Conservation (phyloP, 78 protist species). For the Chrysochromulina parva region DNA sequence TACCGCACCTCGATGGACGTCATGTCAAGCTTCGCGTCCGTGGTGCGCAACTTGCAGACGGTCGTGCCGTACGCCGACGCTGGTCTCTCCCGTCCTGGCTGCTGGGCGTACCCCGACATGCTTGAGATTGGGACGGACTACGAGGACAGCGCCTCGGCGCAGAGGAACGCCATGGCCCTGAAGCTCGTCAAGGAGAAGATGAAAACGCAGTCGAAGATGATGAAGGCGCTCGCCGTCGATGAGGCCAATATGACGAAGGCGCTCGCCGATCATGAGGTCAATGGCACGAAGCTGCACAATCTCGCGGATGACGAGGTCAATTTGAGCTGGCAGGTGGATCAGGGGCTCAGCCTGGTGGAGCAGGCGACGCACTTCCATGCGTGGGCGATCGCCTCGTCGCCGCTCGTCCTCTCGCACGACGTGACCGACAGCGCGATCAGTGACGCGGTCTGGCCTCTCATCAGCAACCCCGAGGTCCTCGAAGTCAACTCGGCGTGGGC, state of each 20-base stretch:
- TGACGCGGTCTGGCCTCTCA: constrained; percentile 45
- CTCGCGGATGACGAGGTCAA: too few species aligned
- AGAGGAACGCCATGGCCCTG: too few species aligned
- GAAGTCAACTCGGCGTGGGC: constrained; percentile 52
- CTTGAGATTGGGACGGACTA: constrained; percentile 21
- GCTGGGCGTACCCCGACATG: constrained; percentile 72
- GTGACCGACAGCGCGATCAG: neutral
- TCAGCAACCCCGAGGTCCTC: constrained; percentile 45
- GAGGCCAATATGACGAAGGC: too few species aligned
- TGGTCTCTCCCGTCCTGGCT: constrained; percentile 36
- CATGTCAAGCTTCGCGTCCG: constrained; percentile 13
- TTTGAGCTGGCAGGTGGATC: neutral
- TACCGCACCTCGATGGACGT: constrained; percentile 53
- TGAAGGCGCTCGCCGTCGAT: too few species aligned
- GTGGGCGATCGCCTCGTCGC: constrained; percentile 63
- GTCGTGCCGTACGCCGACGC: neutral
- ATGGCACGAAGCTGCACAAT: too few species aligned
- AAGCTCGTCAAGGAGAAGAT: too few species aligned
- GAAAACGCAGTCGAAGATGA: too few species aligned
- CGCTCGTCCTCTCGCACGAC: constrained; percentile 55
- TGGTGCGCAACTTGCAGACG: constrained; percentile 43
- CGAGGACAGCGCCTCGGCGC: too few species aligned
- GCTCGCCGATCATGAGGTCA: too few species aligned
- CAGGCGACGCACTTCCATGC: constrained; percentile 59
- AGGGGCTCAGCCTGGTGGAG: constrained; percentile 41